Percentiles rank a stretch among this genome's conserved stretches.
Evolutionary conservation across 2,329 filamentous ascomycete genomes (phyloP).

Genomic region (Neofusicoccum cordaticola): DNA sequence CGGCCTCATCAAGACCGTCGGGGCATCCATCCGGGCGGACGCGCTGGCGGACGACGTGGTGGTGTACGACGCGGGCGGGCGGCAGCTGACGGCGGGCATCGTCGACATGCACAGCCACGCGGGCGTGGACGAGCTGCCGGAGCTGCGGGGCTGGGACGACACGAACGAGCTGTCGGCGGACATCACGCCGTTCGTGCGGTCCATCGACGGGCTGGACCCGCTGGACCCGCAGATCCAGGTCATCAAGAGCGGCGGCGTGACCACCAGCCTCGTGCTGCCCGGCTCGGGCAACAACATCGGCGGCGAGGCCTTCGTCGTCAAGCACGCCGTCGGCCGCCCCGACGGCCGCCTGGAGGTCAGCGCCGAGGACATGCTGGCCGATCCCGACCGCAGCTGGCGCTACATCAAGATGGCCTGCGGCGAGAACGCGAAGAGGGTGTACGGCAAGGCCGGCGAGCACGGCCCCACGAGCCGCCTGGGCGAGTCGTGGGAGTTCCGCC

Average conservation of each 20-base stretch:
- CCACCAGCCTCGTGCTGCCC: slow-evolving; percentile 64
- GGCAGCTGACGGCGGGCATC: slow-evolving; percentile 63
- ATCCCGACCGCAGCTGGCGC: slow-evolving; percentile 63
- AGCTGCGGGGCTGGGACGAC: slow-evolving; percentile 55
- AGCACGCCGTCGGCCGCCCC: slow-evolving; percentile 60
- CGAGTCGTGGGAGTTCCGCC: slow-evolving; percentile 67
- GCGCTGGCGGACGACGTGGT: slow-evolving; percentile 49
- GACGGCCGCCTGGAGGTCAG: slow-evolving; percentile 64
- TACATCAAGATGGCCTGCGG: slow-evolving; percentile 78
- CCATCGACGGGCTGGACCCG: slow-evolving; percentile 63
- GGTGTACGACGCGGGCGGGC: slow-evolving; percentile 58
- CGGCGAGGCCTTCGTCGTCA: slow-evolving; percentile 67
- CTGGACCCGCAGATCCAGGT: slow-evolving; percentile 64
- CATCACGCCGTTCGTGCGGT: slow-evolving; percentile 66
- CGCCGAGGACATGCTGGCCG: slow-evolving; percentile 62
- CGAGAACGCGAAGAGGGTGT: slow-evolving; percentile 65
- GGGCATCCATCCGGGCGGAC: slow-evolving; percentile 41
- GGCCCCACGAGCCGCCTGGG: slow-evolving; percentile 62
- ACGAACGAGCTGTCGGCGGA: slow-evolving; percentile 63
- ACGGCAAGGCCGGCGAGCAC: slow-evolving; percentile 54
- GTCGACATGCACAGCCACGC: slow-evolving; percentile 72
- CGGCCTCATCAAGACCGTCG: slow-evolving; percentile 60
- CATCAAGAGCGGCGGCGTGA: slow-evolving; percentile 72
- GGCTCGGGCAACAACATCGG: slow-evolving; percentile 72
- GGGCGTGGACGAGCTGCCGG: slow-evolving; percentile 58